Evolutionary conservation across 1,284 basidiomycete genomes (phyloP).

Genomic region (Rhodotorula sp.): DNA sequence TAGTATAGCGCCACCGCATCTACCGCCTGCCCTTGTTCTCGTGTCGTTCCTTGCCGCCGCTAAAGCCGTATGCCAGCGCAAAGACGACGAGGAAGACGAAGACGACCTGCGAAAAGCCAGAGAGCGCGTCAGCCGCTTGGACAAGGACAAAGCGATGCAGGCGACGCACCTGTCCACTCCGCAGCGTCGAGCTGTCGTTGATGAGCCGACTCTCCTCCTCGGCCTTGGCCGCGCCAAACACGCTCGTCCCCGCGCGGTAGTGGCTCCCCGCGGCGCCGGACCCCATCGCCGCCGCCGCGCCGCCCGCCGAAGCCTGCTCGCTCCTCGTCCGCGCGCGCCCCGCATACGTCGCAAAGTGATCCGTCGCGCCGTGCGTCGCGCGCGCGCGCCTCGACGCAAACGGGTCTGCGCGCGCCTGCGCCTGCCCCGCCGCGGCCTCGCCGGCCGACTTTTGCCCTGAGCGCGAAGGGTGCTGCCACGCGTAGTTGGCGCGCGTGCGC

Average conservation of each 20-base stretch:
- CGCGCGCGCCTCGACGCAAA: constrained; percentile 13
- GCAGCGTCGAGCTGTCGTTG: constrained; percentile 36
- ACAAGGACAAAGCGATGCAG: no score
- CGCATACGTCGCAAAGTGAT: constrained; percentile 34
- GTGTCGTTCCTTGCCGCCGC: neutral
- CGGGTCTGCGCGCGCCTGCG: constrained; percentile 20
- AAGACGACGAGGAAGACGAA: constrained; percentile 8
- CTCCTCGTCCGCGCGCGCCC: constrained; percentile 7
- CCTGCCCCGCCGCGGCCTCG: constrained; percentile 1
- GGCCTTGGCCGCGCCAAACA: constrained; percentile 30
- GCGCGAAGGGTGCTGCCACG: constrained; percentile 34
- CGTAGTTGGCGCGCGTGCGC: constrained; percentile 37
- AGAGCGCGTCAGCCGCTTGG: no score
- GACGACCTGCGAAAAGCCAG: neutral
- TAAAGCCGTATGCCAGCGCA: neutral
- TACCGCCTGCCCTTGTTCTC: neutral
- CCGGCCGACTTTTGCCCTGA: neutral
- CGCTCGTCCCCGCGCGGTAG: constrained; percentile 25
- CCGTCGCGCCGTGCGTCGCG: neutral
- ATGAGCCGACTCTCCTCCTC: constrained; percentile 41
- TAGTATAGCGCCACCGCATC: neutral
- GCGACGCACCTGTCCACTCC: constrained; percentile 31
- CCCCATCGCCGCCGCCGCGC: neutral
- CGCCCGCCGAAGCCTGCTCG: constrained; percentile 6
- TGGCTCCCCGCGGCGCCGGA: constrained; percentile 6